Percentiles rank a stretch among this genome's conserved stretches.
These are phyloP conservation scores for Talaromyces sp. DNA, from an alignment of 2,329 filamentous ascomycete genomes.

Conservation along the genomic window DNA sequence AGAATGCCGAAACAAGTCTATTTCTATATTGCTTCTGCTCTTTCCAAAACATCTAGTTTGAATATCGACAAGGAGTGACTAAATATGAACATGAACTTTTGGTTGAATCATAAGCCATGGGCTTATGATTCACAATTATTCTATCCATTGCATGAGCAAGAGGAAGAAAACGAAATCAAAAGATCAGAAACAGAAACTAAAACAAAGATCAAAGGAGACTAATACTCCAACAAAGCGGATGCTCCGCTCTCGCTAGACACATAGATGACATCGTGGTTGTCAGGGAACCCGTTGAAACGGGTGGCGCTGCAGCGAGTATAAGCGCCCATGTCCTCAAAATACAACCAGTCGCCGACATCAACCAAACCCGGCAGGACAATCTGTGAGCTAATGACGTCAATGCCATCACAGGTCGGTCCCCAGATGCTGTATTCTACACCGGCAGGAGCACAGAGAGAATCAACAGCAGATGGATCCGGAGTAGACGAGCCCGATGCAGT, in stretches of 20 bases:
- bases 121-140: neutral
- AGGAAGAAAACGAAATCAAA: neutral
- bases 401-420: conserved; percentile 97
- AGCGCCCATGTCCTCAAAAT: conserved; percentile 97
- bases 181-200: conserved; percentile 2
- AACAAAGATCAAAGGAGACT: conserved; percentile 17
- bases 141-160: conserved; percentile 3
- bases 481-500: conserved; percentile 17
- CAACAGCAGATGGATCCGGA: conserved; percentile 14
- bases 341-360: conserved; percentile 95
- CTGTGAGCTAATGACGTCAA: conserved; percentile 85
- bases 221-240: conserved; percentile 62
- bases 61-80: neutral
- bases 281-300: conserved; percentile 93
- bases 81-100: conserved; percentile 2
- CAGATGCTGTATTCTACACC: conserved; percentile 88
- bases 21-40: neutral
- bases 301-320: conserved; percentile 98
- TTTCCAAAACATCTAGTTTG: neutral
- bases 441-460: conserved; percentile 27
- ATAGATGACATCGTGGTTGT: conserved; percentile 89
- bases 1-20: neutral
- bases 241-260: conserved; percentile 91
- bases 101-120: neutral
- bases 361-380: conserved; percentile 72